These are phyloP conservation scores for Calendula officinalis DNA, from an alignment of 129 eudicot species.

Conservation along the genomic window DNA sequence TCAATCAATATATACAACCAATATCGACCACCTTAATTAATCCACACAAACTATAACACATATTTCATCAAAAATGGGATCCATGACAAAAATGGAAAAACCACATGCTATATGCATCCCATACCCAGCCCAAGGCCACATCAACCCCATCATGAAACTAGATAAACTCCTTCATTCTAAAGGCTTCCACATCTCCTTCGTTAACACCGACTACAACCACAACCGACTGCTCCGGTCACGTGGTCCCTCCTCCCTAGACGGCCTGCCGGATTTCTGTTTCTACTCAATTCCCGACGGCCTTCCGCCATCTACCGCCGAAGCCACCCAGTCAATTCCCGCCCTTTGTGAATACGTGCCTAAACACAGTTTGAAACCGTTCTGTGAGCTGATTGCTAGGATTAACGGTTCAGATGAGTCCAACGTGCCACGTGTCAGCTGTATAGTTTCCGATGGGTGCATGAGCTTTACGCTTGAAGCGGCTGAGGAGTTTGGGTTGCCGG, in stretches of 20 bases:
- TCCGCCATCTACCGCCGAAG: constrained; percentile 46
- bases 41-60: neutral
- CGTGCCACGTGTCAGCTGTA: constrained; percentile 63
- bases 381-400: constrained; percentile 35
- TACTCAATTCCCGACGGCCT: constrained; percentile 60
- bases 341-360: constrained; percentile 38
- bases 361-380: constrained; percentile 39
- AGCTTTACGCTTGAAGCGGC: constrained; percentile 63
- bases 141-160: constrained; percentile 52
- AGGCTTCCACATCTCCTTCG: constrained; percentile 59
- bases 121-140: constrained; percentile 57
- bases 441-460: constrained; percentile 62
- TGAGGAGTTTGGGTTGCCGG: constrained; percentile 46
- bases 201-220: constrained; percentile 57
- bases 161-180: constrained; percentile 47
- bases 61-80: constrained; percentile 28
- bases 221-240: constrained; percentile 52
- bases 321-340: constrained; percentile 55
- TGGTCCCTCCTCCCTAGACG: constrained; percentile 42
- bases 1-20: no score
- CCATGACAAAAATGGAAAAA: constrained; percentile 6
- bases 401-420: constrained; percentile 9
- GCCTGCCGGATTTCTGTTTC: constrained; percentile 53
- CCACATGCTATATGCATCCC: constrained; percentile 58
- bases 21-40: neutral